Evolutionary conservation across 2,329 filamentous ascomycete species (phyloP), one percentile per base, ranked within the genome.

Genomic region (Plenodomus tracheiphilus): DNA sequence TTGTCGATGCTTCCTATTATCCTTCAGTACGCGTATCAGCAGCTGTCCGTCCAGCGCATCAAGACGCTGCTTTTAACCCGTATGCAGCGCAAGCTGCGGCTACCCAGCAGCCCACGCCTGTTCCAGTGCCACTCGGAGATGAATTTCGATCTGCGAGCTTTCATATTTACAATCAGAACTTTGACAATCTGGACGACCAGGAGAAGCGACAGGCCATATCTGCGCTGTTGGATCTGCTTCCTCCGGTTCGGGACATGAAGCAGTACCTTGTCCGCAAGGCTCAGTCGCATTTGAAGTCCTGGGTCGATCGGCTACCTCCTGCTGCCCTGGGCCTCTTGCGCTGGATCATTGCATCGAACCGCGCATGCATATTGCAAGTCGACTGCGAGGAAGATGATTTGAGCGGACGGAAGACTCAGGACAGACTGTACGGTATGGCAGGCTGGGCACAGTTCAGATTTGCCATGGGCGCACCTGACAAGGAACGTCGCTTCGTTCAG

Each of bases 311-410:
- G 16, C 78, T 96, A 9, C 82, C 86, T 0, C 81, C 83, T 2
- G 81, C 88, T 6, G 82, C 86, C 0, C 72, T 89, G 2, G 82
- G 84, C 17, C 71, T 96, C 0, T 74, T 97, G 17, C 82, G 89
- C 43, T 97, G 92, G 92, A 89, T 96, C 52, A 83, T 97, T 49
- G 89, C 91, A 0, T 96, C 91, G 0, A 96, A 96, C 62, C 81
- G 90, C 39, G 93, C 92, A 0, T 92, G 87, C 59, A 94, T 97
- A 51, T 79, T 93, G 39, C 85, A 93, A 58, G 85, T 94, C 15
- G 84, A 86, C 37, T 72, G 66, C 8, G 51, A 59, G 5, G 56
- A 53, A 6, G 56, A 57, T 8, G 22, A 38, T 7, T 10, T 39
- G 8, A 52, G 53, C 16, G 56, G 53, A n/a, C 64, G 58, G 45